phyloP scores from a whole-genome alignment of 2,329 filamentous ascomycete species.

The Fusarium solani-melongenae region DNA sequence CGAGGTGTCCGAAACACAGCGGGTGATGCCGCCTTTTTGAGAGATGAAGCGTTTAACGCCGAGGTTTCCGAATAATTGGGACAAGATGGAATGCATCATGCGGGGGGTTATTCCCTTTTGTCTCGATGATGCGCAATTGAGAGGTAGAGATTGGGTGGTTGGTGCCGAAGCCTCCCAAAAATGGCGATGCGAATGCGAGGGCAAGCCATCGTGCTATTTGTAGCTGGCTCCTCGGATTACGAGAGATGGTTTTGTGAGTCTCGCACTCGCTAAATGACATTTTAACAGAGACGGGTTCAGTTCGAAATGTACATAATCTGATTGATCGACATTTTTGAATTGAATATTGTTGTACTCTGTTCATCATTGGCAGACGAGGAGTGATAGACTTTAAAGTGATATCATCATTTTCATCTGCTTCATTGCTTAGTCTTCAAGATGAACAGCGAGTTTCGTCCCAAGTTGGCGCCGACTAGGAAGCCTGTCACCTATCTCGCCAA shows the following conservation, averaged over 20 bases:
- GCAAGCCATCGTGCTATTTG: neutral
- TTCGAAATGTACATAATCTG: neutral
- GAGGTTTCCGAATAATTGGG: neutral
- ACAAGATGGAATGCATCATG: neutral
- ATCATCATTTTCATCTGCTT: neutral
- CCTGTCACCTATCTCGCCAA: conserved; percentile 30
- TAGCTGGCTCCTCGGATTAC: neutral
- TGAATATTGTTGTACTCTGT: neutral
- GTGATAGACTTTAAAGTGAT: neutral
- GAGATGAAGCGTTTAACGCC: neutral
- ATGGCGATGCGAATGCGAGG: conserved; percentile 25
- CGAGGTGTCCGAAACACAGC: neutral
- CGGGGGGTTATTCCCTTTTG: neutral
- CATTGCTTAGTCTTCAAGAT: neutral
- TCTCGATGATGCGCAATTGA: neutral
- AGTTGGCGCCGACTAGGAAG: conserved; percentile 35
- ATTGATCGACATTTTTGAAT: neutral
- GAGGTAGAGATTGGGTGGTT: neutral
- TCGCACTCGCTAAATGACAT: conserved; percentile 20
- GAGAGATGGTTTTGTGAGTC: neutral
- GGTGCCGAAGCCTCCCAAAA: neutral
- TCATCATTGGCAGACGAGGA: neutral
- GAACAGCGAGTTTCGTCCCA: conserved; percentile 40
- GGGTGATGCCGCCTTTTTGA: neutral
- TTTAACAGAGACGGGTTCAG: neutral